Evolutionary conservation across 306 rosid genomes (phyloP).

Genomic region (Benincasa hispida): DNA sequence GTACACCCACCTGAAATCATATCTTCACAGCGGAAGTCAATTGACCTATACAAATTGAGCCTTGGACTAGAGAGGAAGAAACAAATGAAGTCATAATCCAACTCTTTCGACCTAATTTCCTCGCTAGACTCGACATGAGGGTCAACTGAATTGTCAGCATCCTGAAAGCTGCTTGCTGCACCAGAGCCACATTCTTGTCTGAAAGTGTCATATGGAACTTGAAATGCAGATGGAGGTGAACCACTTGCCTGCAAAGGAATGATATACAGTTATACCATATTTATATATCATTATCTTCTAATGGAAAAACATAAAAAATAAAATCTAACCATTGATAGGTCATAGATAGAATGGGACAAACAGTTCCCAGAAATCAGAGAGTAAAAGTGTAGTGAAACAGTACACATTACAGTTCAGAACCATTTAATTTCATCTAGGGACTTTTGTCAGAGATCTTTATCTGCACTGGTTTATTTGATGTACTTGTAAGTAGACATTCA

Average conservation of each 20-base stretch:
- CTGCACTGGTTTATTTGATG: not conserved
- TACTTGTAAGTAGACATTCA: not conserved
- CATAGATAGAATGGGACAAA: not conserved
- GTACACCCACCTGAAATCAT: slow-evolving; percentile 59
- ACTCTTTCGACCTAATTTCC: slow-evolving; percentile 35
- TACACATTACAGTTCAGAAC: not conserved
- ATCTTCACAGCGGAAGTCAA: slow-evolving; percentile 83
- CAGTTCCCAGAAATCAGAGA: not conserved
- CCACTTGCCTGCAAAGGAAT: slow-evolving; percentile 75
- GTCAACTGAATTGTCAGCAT: slow-evolving; percentile 11
- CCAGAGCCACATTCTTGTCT: slow-evolving; percentile 35
- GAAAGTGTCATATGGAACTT: slow-evolving; percentile 74
- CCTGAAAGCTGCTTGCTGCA: slow-evolving; percentile 28
- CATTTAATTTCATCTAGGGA: not conserved
- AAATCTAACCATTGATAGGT: not conserved
- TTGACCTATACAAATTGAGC: slow-evolving; percentile 56
- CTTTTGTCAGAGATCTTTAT: not conserved
- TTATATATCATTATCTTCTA: not conserved
- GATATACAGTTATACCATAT: not conserved
- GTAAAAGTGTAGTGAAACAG: not conserved
- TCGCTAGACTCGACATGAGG: slow-evolving; percentile 15
- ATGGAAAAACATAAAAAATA: not conserved
- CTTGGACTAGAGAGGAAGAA: slow-evolving; percentile 79
- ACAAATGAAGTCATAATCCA: slow-evolving; percentile 66
- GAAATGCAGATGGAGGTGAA: slow-evolving; percentile 94